Percentiles rank a stretch among this genome's conserved stretches.
phyloP scores from a whole-genome alignment of 176 grass and related monocot genomes.

The Oryza rufipogon region DNA sequence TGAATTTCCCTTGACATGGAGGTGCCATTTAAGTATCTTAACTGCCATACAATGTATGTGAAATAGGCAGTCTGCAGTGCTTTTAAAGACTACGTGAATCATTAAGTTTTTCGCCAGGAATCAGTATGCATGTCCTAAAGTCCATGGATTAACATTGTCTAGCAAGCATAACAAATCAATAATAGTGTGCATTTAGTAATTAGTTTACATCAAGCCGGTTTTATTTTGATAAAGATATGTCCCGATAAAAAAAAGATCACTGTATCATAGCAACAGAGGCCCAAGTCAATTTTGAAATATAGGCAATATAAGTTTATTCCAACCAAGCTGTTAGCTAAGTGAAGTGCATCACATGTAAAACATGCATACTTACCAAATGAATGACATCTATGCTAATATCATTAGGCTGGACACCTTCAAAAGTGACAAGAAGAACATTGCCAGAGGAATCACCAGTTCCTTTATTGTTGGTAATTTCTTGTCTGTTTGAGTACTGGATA shows the following conservation, averaged over 20 bases:
- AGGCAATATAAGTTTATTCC: not conserved
- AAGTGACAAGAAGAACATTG: constrained; percentile 92
- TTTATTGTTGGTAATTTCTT: constrained; percentile 96
- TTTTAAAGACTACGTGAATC: not conserved
- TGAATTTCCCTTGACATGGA: not conserved
- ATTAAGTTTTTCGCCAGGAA: constrained; percentile 11
- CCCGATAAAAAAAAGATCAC: not conserved
- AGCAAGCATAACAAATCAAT: not conserved
- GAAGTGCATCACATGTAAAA: constrained; percentile 1
- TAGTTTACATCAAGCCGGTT: not conserved
- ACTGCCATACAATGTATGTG: not conserved
- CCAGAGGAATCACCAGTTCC: constrained; percentile 71
- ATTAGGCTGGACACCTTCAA: constrained; percentile 79
- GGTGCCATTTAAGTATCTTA: not conserved
- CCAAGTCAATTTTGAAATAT: not conserved
- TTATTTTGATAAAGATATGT: not conserved
- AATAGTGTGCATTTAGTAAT: not conserved
- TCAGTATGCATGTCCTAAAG: not conserved
- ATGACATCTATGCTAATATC: constrained; percentile 98
- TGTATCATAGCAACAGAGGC: not conserved
- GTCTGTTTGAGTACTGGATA: constrained; percentile 93
- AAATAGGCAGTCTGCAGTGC: not conserved
- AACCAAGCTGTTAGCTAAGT: not conserved
- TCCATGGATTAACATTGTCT: not conserved
- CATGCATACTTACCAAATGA: constrained; percentile 72